Evolutionary conservation across 2,329 filamentous ascomycete species (phyloP).

Genomic region (Knoxdaviesia proteae): DNA sequence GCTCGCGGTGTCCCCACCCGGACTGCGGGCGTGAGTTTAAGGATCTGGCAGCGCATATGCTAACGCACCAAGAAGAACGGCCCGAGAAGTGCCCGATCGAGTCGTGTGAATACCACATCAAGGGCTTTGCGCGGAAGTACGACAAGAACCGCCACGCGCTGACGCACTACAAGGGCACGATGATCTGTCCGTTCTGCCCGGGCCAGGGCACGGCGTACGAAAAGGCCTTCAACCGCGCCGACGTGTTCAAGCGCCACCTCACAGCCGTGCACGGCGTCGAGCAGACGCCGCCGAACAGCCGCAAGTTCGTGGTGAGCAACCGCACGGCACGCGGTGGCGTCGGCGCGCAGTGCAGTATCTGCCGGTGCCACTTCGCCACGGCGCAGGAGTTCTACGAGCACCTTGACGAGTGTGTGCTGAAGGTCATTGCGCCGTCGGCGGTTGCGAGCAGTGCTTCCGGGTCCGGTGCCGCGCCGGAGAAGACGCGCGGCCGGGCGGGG

Average conservation of each 20-base stretch:
- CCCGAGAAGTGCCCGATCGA: conserved; percentile 92
- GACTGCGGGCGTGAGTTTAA: conserved; percentile 40
- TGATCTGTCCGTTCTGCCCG: conserved; percentile 93
- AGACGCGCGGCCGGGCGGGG: neutral
- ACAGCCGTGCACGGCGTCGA: conserved; percentile 87
- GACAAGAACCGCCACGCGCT: conserved; percentile 94
- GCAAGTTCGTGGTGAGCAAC: conserved; percentile 39
- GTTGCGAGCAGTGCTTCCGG: neutral
- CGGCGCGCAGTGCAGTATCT: conserved; percentile 80
- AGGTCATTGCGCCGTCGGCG: conserved; percentile 29
- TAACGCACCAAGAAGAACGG: conserved; percentile 82
- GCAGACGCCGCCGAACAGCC: conserved; percentile 77
- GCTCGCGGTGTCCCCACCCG: conserved; percentile 31
- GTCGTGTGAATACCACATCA: conserved; percentile 81
- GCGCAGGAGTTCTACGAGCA: conserved; percentile 97
- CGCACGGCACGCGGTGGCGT: conserved; percentile 13
- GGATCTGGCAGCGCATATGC: conserved; percentile 68
- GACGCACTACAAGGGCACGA: conserved; percentile 94
- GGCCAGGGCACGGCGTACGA: conserved; percentile 71
- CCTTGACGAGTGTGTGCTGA: conserved; percentile 47
- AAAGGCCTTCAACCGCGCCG: conserved; percentile 89
- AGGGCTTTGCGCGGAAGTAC: conserved; percentile 91
- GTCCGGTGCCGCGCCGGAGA: neutral
- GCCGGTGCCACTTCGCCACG: conserved; percentile 54
- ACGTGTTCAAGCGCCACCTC: conserved; percentile 92